Percentiles rank a stretch among this genome's conserved stretches.
Evolutionary conservation across 202 grass and related monocot genomes (phyloP).

Genomic region (Saccharum hybrid): DNA sequence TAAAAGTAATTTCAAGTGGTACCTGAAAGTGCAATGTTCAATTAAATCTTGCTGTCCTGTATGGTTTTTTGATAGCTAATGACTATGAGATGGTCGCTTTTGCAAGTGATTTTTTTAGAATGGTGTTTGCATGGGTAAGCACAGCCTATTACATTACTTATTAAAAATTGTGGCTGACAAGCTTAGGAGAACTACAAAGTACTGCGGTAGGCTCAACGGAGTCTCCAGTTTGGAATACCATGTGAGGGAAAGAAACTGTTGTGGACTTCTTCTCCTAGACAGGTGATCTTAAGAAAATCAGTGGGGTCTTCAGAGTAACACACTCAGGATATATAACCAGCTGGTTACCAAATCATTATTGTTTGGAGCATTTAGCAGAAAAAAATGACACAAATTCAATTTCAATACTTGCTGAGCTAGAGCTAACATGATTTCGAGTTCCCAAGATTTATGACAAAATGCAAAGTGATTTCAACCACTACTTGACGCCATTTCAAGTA

Average conservation of each 20-base stretch:
- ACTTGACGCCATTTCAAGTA: background rate
- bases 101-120: background rate
- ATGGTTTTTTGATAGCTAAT: background rate
- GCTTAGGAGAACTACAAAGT: background rate
- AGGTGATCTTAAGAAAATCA: background rate
- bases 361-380: slow-evolving; percentile 5
- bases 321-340: background rate
- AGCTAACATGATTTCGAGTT: background rate
- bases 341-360: background rate
- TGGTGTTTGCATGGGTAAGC: background rate
- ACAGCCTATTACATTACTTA: background rate
- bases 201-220: background rate
- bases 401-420: background rate
- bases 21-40: background rate
- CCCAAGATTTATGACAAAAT: slow-evolving; percentile 4
- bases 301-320: background rate
- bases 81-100: slow-evolving; percentile 2
- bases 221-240: background rate
- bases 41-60: background rate
- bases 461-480: background rate
- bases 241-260: background rate
- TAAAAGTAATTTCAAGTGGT: background rate
- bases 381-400: background rate
- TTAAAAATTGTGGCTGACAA: background rate
- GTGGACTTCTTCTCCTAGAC: background rate